Base-by-base conservation (phyloP, 106 monocot species). In the Acorus gramineus region DNA sequence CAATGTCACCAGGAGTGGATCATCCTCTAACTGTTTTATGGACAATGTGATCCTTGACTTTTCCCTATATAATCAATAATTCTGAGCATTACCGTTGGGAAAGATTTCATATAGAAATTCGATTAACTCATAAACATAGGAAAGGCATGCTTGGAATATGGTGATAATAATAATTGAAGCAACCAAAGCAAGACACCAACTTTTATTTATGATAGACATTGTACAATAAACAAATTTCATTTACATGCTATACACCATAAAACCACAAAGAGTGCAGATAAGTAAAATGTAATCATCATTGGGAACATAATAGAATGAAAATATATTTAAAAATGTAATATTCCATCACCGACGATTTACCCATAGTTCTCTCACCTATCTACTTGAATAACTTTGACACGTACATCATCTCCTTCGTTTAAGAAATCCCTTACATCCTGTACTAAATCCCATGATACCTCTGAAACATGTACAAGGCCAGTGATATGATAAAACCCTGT, bases 361-460 rank as follows among this genome's bases (percentile, higher is more conserved):
- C 28, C 28, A 28, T 28, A 28, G 28, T 28, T 28, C 28, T 28
- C 52, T 73, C 58, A 96, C 95, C 82, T 84, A 73, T 96, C 87
- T 66, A 87, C 68, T 51, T 87, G 59, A 61, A 83, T 77, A 59
- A 90, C 76, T 85, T 90, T 90, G 14, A 90, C 90, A 78, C 81
- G 90, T 49, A 90, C 80, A 51, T 78, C 67, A 66, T 90, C 82
- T 5, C 85, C 90, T 74, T 82, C 81, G 65, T 54, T 71, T 45
- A 90, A 68, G 62, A 90, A 69, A 81, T 96, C 90, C 68, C 87
- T 82, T 10, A 96, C 80, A 73, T 96, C 95, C 67, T 86, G 90
- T 49, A 96, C 82, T 59, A 96, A 65, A 77, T 96, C 95, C 95
- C 95, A 96, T 8, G 95, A 95, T 66, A 85, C 85, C 72, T 96